A percentile compares a stretch with the other conserved stretches of the same genome.
Evolutionary conservation across 331 rosid species (phyloP).

Genomic region (Acacia concinna): DNA sequence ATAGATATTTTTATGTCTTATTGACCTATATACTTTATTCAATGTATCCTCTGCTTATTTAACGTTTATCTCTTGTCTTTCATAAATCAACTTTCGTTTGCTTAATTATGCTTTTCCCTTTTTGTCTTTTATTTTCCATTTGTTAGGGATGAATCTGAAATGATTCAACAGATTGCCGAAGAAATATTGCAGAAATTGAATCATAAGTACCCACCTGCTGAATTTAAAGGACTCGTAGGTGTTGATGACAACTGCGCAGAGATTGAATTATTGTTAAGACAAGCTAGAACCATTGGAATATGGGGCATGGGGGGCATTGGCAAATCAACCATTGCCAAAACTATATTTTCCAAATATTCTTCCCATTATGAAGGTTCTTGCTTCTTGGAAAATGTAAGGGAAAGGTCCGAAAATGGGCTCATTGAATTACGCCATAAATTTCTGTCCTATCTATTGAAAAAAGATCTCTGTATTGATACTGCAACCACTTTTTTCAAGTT

Average conservation of each 20-base stretch:
- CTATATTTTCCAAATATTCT: neutral
- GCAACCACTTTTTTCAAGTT: neutral
- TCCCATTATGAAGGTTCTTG: neutral
- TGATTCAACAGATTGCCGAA: slow-evolving; percentile 3
- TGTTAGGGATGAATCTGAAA: neutral
- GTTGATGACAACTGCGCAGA: neutral
- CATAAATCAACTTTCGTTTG: neutral
- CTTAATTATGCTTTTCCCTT: neutral
- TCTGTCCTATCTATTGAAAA: neutral
- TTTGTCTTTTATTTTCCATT: too few relatives aligned
- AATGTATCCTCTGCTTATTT: neutral
- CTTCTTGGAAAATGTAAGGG: slow-evolving; percentile 21
- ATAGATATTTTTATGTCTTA: too few relatives aligned
- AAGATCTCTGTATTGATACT: neutral
- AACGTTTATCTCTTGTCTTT: neutral
- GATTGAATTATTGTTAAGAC: neutral
- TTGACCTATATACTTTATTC: neutral
- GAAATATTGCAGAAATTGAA: neutral
- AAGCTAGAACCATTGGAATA: neutral
- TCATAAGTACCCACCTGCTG: neutral
- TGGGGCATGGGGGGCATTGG: slow-evolving; percentile 22
- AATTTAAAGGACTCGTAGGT: neutral
- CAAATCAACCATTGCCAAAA: slow-evolving; percentile 10
- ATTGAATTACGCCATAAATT: neutral
- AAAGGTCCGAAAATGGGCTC: neutral